Conservation (phyloP, 768 basidiomycete genomes). For the Leccinum truebloodii region DNA sequence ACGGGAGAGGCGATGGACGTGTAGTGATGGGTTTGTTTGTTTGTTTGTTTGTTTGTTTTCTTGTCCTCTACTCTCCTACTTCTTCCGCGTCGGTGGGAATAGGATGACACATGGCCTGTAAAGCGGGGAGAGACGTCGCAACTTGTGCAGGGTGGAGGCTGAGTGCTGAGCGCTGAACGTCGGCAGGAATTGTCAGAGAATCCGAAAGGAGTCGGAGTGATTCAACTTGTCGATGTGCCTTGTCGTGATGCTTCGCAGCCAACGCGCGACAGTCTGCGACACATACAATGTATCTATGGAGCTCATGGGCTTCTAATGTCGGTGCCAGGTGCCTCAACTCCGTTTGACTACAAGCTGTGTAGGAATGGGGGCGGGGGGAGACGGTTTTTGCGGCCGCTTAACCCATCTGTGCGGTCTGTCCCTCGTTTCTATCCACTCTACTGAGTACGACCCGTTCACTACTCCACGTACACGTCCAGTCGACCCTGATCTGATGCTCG, state of each 20-base stretch:
- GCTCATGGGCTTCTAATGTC: neutral
- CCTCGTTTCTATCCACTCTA: no score
- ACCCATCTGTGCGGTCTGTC: no score
- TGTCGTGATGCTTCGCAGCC: neutral
- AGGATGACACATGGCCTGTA: neutral
- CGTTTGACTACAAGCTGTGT: neutral
- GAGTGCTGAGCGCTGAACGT: neutral
- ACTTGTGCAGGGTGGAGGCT: neutral
- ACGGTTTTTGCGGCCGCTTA: neutral
- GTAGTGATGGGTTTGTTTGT: conserved; percentile 7
- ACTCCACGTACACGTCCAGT: neutral
- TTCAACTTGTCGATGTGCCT: neutral
- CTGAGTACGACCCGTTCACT: neutral
- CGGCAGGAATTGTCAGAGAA: neutral
- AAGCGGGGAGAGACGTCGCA: neutral
- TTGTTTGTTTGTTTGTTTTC: neutral
- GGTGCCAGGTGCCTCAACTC: neutral
- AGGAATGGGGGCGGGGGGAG: neutral
- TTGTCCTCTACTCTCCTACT: neutral
- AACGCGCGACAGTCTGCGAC: neutral
- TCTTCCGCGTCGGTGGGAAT: neutral
- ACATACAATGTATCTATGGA: neutral
- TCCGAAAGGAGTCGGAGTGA: neutral
- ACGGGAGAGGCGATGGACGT: conserved; percentile 39
- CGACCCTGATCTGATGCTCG: neutral